Evolutionary conservation across 331 rosid genomes (phyloP), one percentile per base, ranked within the genome.

Genomic region (Quercus tomentella): DNA sequence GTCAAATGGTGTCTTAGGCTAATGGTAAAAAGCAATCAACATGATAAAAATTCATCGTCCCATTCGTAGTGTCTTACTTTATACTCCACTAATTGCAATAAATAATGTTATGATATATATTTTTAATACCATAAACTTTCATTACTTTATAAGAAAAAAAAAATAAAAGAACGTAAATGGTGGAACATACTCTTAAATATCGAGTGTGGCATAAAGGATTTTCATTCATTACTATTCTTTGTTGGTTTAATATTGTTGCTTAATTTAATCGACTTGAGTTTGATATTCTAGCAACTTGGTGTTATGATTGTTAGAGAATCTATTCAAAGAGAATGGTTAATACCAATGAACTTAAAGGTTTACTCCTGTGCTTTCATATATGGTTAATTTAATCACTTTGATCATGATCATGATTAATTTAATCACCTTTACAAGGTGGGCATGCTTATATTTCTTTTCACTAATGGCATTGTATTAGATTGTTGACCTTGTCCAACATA

Each of bases 341-440:
- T 56, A 57, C 55, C 70, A 74, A 49, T 65, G 56, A 62, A 56
- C 6, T 41, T 9, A 33, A 79, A 49, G 74, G 28, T 63, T 72
- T 72, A 26, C 51, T 73, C 56, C 56, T 23, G 3, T 66, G 15
- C 41, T 63, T 84, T 28, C 66, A 21, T 70, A 41, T 33, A 22
- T 80, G 17, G n/a, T 69, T 81, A 61, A 62, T 67, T 9, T 41
- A 21, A 73, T 67, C 77, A 76, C 72, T 80, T 35, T 30, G 55
- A 49, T 49, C 18, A 11, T 30, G 55, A 14, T 14, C 55, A 16
- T 77, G 26, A 33, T 69, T 81, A 61, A 62, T 67, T 14, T 41
- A 21, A 73, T 67, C 77, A 76, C 67, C 72, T 80, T 35, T 30
- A 60, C 60, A n/a, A 77, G 43, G 83, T 84, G 83, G 80, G 52